Evolutionary conservation across 2,329 filamentous ascomycete species (phyloP), one percentile per base, ranked within the genome.

Genomic region (Aphanocladium album): DNA sequence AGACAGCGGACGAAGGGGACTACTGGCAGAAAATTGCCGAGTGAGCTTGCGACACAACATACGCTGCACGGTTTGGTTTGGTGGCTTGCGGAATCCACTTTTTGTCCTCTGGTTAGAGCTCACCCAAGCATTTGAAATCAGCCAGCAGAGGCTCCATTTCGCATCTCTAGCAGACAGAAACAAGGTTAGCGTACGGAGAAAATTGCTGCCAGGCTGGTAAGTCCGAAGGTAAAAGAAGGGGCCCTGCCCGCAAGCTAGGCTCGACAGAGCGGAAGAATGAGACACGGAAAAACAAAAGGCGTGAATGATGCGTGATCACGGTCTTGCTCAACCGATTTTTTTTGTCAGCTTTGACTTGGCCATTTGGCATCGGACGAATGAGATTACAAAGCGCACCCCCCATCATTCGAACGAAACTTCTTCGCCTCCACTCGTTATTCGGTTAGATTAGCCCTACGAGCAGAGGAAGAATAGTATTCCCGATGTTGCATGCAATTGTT

Each of bases 111-210:
- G 19, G 33, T 46, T n/a, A 11, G n/a, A 27, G 54, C 56, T 51
- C 47, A 53, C 49, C 9, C 35, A 59, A 53, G 49, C 57, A 59
- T 59, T 59, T 59, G 47, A 52, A 59, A 59, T 59, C 57, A 59
- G 23, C 41, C n/a, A 7, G 35, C 30, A 30, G 37, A 25, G 39
- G 50, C 37, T 21, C 56, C 35, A 58, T n/a, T n/a, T n/a, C n/a
- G n/a, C n/a, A n/a, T 46, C 41, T 37, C 5, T 27, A 35, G 12
- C 43, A 37, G 7, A 14, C 30, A 55, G 23, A 55, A 33, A 55
- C 19, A 45, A 25, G 11, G 37, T 55, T 37, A 41, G 51, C 14
- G 23, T 41, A 23, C 33, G 51, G 51, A 54, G 21, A 54, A 19
- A 19, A 41, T 41, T 6, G 23, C 37, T 41, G 21, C 35, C 9